Conservation (phyloP, 768 basidiomycete genomes). For the Lactarius quietus region DNA sequence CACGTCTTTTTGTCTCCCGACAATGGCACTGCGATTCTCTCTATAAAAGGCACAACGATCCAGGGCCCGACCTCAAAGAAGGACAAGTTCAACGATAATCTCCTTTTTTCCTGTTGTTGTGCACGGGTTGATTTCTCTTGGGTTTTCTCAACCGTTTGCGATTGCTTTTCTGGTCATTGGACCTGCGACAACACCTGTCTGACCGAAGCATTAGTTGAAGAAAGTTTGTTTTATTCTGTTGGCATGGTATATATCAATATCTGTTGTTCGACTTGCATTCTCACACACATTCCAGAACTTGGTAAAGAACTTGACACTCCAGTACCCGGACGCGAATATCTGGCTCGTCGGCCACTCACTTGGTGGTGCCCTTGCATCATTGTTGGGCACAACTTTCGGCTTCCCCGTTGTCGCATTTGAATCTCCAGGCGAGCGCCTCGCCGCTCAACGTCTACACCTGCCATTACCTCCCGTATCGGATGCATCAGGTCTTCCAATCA, state of each 20-base stretch:
- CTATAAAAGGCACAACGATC: conserved; percentile 88
- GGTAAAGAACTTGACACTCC: conserved; percentile 51
- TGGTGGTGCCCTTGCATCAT: conserved; percentile 60
- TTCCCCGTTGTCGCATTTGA: conserved; percentile 63
- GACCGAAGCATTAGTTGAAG: conserved; percentile 76
- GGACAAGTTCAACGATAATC: conserved; percentile 91
- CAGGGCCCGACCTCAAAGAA: conserved; percentile 82
- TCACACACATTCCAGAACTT: conserved; percentile 39
- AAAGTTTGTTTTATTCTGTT: conserved; percentile 88
- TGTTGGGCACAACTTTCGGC: conserved; percentile 63
- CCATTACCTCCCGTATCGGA: conserved; percentile 44
- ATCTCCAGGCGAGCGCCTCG: conserved; percentile 59
- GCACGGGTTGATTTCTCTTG: conserved; percentile 86
- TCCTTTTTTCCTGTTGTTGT: conserved; percentile 91
- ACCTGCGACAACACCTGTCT: conserved; percentile 81
- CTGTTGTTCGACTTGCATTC: neutral
- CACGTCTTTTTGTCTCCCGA: conserved; percentile 79
- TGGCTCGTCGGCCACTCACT: conserved; percentile 64
- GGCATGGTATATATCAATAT: conserved; percentile 60
- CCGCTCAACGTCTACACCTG: conserved; percentile 58
- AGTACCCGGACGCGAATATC: conserved; percentile 57
- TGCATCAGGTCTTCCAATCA: conserved; percentile 18
- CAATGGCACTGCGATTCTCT: conserved; percentile 79
- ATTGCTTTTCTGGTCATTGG: conserved; percentile 71
- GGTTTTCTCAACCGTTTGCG: conserved; percentile 81